Base-by-base conservation (phyloP, 257 asterid genomes). In the Gentiana straminea region DNA sequence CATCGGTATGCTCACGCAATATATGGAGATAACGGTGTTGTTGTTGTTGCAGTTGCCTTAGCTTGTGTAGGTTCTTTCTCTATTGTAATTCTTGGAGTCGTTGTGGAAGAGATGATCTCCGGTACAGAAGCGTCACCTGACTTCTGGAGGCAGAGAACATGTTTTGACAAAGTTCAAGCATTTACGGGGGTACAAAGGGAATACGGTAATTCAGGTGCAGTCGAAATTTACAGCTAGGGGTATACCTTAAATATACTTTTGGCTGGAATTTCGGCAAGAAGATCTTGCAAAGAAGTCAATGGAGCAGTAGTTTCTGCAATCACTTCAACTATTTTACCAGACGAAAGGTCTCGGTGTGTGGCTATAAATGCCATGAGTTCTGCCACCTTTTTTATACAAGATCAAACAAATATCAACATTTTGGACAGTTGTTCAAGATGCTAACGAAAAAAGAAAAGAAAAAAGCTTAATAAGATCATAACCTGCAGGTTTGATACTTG, bases 401-500 rank as follows among this genome's bases (percentile, higher is more conserved):
- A 33, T 13, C 39, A 33, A 10, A 32, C 8, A 5, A 3, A 7
- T 2, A 12, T 13, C 33, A 32, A 5, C 39, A 52, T 1, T 7
- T 8, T 50, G 24, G 32, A 37, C n/a, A 51, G 45, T 33, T 33
- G 33, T 4, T 35, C 38, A 3, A 34, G 35, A 63, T 46, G 15
- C n/a, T 54, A 9, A 4, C 1, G 24, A 7, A 53, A 15, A 9
- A 4, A n/a, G n/a, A 7, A 53, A 15, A 5, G 39, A 56, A 62
- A 47, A 15, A 33, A 49, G 52, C 57, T 13, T 4, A 33, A 54
- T 57, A 61, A 12, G 55, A 69, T 67, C 52, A 54, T 48, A 60
- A 90, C 98, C 98, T 90, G 98, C 65, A 90, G 87, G 68, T 84
- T 90, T 47, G 96, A 90, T 49, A 90, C 98, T 70, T 24, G 86